Base-by-base conservation (phyloP, 148 eudicot genomes). In the Rhododendron ferrugineum region DNA sequence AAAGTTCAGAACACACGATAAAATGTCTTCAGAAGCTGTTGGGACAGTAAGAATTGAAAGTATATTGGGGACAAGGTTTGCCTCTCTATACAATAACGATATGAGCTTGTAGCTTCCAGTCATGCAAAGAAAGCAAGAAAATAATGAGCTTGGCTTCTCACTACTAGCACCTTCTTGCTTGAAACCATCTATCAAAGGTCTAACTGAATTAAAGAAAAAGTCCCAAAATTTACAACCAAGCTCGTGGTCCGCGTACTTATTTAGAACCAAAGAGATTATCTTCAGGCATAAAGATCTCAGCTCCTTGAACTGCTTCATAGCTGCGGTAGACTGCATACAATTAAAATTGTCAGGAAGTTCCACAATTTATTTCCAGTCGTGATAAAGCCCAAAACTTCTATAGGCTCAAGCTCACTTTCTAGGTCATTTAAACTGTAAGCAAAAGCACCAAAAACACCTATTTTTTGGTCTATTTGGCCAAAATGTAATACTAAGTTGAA, bases 71-170 rank as follows among this genome's bases (percentile, higher is more conserved):
- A 96, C 91, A 82, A 96, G 95, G 86, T 88, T 93, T 84, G 78
- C 84, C 80, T 95, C 95, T 85, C 87, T 87, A 78, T 80, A 81
- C 78, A 95, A 83, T 18, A 93, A 90, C 10, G 95, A 87, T 34
- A 94, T 94, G 79, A 96, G 95, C 86, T 91, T 91, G 89, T 79
- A 86, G 90, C 94, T 95, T 85, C 89, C 92, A 87, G 98, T 96
- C 99, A 96, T 96, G 60, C 93, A 94, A 87, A 96, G 93, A 91
- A 96, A 94, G 87, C 99, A 96, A 85, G 89, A 88, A 90, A 96
- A 94, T 87, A 96, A 88, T 79, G 99, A 93, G 81, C 97, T 96
- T 70, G 99, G 97, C 93, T 91, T 95, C 94, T 93, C 94, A 73
- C 98, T 96, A 86, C 93, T 96, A 85, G 97, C 92, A 44, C 97